Conservation (phyloP, 1,284 basidiomycete genomes). For the Ustilago sp. region DNA sequence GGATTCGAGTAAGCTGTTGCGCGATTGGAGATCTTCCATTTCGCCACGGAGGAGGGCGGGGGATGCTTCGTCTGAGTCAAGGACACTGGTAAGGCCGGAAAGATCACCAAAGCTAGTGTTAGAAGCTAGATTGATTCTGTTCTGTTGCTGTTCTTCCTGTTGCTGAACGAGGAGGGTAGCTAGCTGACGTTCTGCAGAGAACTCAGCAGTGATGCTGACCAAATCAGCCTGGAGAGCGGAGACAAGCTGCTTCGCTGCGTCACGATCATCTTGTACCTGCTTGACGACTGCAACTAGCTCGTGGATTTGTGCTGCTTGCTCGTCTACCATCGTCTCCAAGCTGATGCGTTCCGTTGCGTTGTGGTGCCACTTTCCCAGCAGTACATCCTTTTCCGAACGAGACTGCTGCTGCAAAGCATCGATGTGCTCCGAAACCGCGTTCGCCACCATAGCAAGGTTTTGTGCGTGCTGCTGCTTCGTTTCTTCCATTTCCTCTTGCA, state of each 20-base stretch:
- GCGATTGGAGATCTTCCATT: constrained; percentile 22
- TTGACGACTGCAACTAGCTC: constrained; percentile 46
- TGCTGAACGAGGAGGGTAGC: constrained; percentile 20
- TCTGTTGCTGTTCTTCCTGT: constrained; percentile 22
- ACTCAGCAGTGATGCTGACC: constrained; percentile 27
- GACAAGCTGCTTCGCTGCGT: constrained; percentile 34
- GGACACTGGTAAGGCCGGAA: constrained; percentile 5
- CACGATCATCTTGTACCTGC: constrained; percentile 48
- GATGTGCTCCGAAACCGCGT: constrained; percentile 28
- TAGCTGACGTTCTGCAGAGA: constrained; percentile 31
- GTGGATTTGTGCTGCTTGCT: constrained; percentile 34
- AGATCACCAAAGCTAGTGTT: constrained; percentile 23
- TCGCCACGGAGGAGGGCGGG: constrained; percentile 8
- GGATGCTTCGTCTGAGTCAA: constrained; percentile 20
- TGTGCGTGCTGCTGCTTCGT: constrained; percentile 28
- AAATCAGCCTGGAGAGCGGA: constrained; percentile 22
- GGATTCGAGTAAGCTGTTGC: constrained; percentile 21
- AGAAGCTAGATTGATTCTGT: not conserved
- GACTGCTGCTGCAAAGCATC: constrained; percentile 9
- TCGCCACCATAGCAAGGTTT: constrained; percentile 41
- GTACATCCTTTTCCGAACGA: constrained; percentile 4
- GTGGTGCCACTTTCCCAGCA: constrained; percentile 21
- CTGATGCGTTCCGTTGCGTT: constrained; percentile 17
- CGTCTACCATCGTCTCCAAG: constrained; percentile 28
- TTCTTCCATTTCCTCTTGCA: constrained; percentile 18